phyloP scores from a whole-genome alignment of 2,329 filamentous ascomycete genomes.

The Trichoderma sp. region DNA sequence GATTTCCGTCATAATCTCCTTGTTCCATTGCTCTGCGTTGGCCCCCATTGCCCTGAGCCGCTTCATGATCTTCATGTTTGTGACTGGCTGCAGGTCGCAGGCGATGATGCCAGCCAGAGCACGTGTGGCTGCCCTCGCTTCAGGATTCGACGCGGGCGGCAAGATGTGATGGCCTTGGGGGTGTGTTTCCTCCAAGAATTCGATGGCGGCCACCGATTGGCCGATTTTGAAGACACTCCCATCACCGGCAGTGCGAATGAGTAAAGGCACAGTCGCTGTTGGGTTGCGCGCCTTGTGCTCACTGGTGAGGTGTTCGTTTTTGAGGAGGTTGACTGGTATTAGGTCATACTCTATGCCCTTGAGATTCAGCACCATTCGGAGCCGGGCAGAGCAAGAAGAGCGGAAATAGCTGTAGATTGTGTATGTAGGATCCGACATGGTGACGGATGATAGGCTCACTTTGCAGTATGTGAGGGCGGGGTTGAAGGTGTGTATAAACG shows the following conservation, averaged over 20 bases:
- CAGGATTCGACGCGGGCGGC: conserved; percentile 47
- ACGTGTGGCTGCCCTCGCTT: conserved; percentile 51
- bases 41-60: conserved; percentile 47
- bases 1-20: conserved; percentile 52
- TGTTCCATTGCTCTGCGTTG: conserved; percentile 51
- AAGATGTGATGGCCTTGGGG: conserved; percentile 46
- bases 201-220: conserved; percentile 61
- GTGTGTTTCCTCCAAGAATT: conserved; percentile 61
- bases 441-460: neutral
- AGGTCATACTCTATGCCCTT: conserved; percentile 53
- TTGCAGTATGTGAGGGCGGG: neutral
- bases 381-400: conserved; percentile 62
- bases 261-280: conserved; percentile 55
- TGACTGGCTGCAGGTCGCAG: conserved; percentile 61
- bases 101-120: conserved; percentile 56
- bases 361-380: conserved; percentile 60
- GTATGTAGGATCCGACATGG: conserved; percentile 32
- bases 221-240: conserved; percentile 45
- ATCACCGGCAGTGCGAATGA: conserved; percentile 41
- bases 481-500: neutral
- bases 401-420: conserved; percentile 62
- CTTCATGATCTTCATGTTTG: conserved; percentile 56
- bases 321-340: conserved; percentile 55
- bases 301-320: conserved; percentile 50
- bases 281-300: conserved; percentile 54